Base-by-base conservation (phyloP, 805 yeast species). In the Teunomyces gatunensis region DNA sequence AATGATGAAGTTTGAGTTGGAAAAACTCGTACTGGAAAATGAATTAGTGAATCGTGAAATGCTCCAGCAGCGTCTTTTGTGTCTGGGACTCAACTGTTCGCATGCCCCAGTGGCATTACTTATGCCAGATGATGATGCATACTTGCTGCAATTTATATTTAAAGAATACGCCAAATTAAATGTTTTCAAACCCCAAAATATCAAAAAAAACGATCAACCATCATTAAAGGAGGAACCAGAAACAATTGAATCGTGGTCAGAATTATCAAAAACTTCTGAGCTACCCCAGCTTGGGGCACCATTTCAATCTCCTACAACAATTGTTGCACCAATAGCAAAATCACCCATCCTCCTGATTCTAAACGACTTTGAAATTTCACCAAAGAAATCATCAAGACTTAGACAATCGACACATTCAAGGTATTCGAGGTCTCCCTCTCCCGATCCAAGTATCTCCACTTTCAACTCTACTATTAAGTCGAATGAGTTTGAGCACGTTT, bases 1-100 rank as follows among this genome's bases (percentile, higher is more conserved):
- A 73, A 65, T 43, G 7, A 33, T 47, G 17, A 46, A 46, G 13
- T 45, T 25, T 27, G 48, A 50, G 37, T 39, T 47, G 30, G 50
- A 47, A 29, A 18, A 37, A 13, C 40, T 37, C n/a, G 40, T 27
- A n/a, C 28, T 37, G 40, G 29, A 37, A 23, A n/a, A 37, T 17
- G 40, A 37, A n/a, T 5, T 29, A n/a, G 40, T 37, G 6, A 37
- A 11, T 7, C 40, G 40, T 23, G 29, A 21, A 23, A 23, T 37
- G 40, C 18, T 25, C 17, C 33, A 36, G 20, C 28, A 25, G 23
- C 45, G 37, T 23, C 40, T 33, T n/a, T 21, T 34, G 25, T 34
- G 39, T 21, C 27, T 17, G 40, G 27, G 37, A 34, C 35, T 33
- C 32, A 34, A 33, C 21, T 34, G 45, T 11, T 21, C 27, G 9